phyloP scores from a whole-genome alignment of 2,329 filamentous ascomycete genomes.

The Beauveria sp. region DNA sequence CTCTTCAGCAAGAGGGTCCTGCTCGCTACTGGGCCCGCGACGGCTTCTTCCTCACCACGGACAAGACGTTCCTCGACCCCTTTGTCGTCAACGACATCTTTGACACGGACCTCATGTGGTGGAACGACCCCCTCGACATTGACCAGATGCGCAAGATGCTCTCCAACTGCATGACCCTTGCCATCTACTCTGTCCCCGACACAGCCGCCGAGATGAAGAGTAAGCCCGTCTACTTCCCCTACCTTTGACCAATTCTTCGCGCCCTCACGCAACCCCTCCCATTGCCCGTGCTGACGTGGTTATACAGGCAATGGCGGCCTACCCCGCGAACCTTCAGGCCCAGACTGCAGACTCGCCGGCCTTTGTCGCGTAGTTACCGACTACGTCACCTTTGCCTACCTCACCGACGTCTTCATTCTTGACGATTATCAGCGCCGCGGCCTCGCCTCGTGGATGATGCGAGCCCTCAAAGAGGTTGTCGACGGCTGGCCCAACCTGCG shows the following conservation, averaged over 20 bases:
- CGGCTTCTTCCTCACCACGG: conserved; percentile 54
- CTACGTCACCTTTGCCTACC: conserved; percentile 58
- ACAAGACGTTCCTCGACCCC: conserved; percentile 46
- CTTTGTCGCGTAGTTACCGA: conserved; percentile 58
- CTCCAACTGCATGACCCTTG: conserved; percentile 51
- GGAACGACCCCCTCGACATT: conserved; percentile 46
- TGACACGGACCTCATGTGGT: conserved; percentile 50
- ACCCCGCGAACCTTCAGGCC: conserved; percentile 22
- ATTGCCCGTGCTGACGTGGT: too few relatives aligned
- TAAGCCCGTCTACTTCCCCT: conserved; percentile 21
- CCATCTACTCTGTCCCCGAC: conserved; percentile 41
- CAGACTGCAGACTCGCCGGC: conserved; percentile 29
- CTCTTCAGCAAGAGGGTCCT: conserved; percentile 22
- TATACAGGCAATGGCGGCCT: conserved; percentile 23
- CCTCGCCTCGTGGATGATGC: conserved; percentile 58
- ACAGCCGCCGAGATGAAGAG: conserved; percentile 31
- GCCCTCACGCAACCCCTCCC: conserved; percentile 19
- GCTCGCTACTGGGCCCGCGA: conserved; percentile 41
- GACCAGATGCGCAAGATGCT: conserved; percentile 42
- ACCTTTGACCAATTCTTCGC: conserved; percentile 12
- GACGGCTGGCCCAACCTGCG: conserved; percentile 52
- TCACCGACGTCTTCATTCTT: conserved; percentile 60
- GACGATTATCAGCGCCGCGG: conserved; percentile 52
- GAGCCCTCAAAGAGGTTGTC: conserved; percentile 49
- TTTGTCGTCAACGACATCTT: conserved; percentile 48